phyloP scores from a whole-genome alignment of 345 rosid genomes.

The Melaleuca alternifolia region DNA sequence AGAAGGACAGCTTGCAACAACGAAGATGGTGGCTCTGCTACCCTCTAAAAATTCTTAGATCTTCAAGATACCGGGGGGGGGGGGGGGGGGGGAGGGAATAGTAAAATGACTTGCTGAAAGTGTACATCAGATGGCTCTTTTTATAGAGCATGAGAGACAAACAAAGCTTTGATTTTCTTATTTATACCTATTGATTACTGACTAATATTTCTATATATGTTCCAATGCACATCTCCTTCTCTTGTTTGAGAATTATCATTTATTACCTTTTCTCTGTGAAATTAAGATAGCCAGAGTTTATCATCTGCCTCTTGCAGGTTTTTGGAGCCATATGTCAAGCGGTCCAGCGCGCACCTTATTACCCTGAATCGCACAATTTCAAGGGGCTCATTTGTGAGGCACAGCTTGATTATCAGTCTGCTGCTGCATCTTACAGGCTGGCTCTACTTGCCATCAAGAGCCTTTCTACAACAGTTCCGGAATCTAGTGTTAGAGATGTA shows the following conservation, averaged over 20 bases:
- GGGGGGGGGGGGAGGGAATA: not conserved
- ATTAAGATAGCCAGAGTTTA: not conserved
- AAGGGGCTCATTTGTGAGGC: constrained; percentile 83
- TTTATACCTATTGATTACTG: not conserved
- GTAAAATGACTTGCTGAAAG: not conserved
- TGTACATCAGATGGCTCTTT: not conserved
- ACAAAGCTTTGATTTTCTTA: not conserved
- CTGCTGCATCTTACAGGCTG: constrained; percentile 55
- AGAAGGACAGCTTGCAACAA: not conserved
- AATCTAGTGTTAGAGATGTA: constrained; percentile 45
- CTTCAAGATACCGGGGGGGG: not conserved
- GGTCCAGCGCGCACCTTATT: constrained; percentile 67
- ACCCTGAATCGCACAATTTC: constrained; percentile 80
- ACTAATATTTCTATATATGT: not conserved
- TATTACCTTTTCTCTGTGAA: not conserved
- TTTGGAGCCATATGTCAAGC: constrained; percentile 86
- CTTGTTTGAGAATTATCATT: not conserved
- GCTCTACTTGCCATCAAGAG: constrained; percentile 42
- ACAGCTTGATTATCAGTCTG: constrained; percentile 47
- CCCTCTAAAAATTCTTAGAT: not conserved
- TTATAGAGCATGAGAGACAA: not conserved
- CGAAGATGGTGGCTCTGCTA: not conserved
- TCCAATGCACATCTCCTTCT: not conserved
- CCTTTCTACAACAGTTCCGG: constrained; percentile 19
- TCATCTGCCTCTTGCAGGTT: constrained; percentile 38